Percentiles rank a stretch among this genome's conserved stretches.
phyloP scores from a whole-genome alignment of 2,329 filamentous ascomycete genomes.

The Cordyceps fumosorosea region DNA sequence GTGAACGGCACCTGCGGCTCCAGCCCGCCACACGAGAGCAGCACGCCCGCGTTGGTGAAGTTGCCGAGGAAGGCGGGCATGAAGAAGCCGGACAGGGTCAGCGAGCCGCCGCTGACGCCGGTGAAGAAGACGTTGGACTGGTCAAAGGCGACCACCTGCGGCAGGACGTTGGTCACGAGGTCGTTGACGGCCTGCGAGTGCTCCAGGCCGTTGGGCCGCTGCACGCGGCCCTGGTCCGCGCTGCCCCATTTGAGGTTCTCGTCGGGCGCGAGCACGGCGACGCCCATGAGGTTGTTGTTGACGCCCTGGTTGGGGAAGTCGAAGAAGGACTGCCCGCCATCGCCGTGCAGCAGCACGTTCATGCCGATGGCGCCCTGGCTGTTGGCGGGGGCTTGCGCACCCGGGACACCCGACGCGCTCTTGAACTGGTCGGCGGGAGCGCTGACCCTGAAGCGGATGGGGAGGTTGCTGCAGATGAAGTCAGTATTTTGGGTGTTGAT shows the following conservation, averaged over 20 bases:
- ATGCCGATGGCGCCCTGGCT: slow-evolving; percentile 36
- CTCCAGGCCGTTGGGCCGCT: slow-evolving; percentile 47
- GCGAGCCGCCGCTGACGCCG: slow-evolving; percentile 48
- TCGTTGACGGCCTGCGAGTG: slow-evolving; percentile 51
- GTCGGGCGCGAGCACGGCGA: slow-evolving; percentile 48
- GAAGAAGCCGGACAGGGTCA: slow-evolving; percentile 51
- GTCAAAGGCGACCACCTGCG: slow-evolving; percentile 48
- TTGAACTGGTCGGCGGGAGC: slow-evolving; percentile 49
- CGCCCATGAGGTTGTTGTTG: slow-evolving; percentile 43
- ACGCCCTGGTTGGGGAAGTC: slow-evolving; percentile 51
- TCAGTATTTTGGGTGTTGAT: background rate
- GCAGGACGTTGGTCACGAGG: slow-evolving; percentile 42
- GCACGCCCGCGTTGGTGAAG: slow-evolving; percentile 42
- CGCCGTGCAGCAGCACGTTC: slow-evolving; percentile 53
- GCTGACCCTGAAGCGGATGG: slow-evolving; percentile 49
- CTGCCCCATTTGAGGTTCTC: slow-evolving; percentile 53
- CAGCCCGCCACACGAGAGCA: slow-evolving; percentile 50
- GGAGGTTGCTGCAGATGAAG: slow-evolving; percentile 33
- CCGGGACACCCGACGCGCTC: slow-evolving; percentile 39
- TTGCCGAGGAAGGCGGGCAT: slow-evolving; percentile 49
- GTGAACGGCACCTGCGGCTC: slow-evolving; percentile 45
- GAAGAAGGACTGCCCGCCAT: slow-evolving; percentile 53
- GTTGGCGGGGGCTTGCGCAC: slow-evolving; percentile 34
- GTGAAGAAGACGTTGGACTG: slow-evolving; percentile 48
- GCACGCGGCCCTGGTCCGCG: slow-evolving; percentile 35